Evolutionary conservation across 495 filamentous ascomycete species (phyloP).

Genomic region (Hypomontagnella submonticulosa): DNA sequence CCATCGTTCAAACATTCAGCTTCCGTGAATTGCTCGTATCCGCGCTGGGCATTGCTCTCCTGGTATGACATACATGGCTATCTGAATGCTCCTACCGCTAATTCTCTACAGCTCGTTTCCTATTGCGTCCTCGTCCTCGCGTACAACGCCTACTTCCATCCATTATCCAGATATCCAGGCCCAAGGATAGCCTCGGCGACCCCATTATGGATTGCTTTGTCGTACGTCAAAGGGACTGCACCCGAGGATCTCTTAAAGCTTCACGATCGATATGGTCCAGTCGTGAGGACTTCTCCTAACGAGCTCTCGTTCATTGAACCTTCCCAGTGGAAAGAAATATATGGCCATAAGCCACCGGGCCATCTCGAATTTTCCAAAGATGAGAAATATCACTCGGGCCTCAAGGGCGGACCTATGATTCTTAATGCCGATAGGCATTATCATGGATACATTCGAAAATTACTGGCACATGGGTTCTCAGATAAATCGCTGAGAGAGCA

Average conservation of each 20-base stretch:
- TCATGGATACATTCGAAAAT: conserved; percentile 53
- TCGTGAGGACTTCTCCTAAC: conserved; percentile 41
- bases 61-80: neutral
- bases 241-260: conserved; percentile 29
- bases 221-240: conserved; percentile 27
- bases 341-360: conserved; percentile 28
- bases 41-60: neutral
- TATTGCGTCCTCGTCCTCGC: conserved; percentile 19
- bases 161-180: conserved; percentile 61
- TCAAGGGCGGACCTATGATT: conserved; percentile 15
- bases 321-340: conserved; percentile 42
- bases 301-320: conserved; percentile 40
- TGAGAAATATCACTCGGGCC: conserved; percentile 14
- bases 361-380: conserved; percentile 24
- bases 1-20: neutral
- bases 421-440: conserved; percentile 42
- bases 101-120: neutral
- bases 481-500: conserved; percentile 58
- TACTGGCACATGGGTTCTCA: conserved; percentile 60
- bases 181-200: conserved; percentile 47
- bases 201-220: conserved; percentile 19
- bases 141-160: conserved; percentile 61
- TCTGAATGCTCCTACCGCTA: neutral
- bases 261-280: conserved; percentile 37
- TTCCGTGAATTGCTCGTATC: neutral